phyloP scores from a whole-genome alignment of 164 flowering plant species.

The Vitis cinerea region DNA sequence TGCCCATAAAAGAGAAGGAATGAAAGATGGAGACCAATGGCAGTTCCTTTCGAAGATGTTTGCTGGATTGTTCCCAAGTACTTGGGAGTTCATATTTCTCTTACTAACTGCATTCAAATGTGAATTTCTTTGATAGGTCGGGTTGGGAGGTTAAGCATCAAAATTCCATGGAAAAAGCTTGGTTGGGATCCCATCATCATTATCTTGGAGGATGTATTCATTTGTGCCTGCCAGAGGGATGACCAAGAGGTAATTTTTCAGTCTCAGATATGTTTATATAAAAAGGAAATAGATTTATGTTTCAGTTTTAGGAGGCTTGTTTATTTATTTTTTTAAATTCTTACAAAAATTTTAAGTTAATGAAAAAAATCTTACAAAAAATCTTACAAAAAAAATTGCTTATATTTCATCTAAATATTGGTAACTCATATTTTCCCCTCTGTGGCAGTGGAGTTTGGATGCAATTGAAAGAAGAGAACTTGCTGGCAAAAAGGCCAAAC shows the following conservation, averaged over 20 bases:
- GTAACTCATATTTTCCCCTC: constrained; percentile 1
- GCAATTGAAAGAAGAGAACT: constrained; percentile 75
- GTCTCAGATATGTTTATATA: neutral
- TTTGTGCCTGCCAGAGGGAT: constrained; percentile 60
- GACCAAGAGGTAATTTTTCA: constrained; percentile 55
- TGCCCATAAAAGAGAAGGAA: too few species aligned
- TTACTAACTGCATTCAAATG: neutral
- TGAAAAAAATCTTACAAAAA: neutral
- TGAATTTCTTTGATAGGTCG: constrained; percentile 42
- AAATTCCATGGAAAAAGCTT: constrained; percentile 90
- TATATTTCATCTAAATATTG: neutral
- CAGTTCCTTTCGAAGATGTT: too few species aligned
- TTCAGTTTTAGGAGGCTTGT: neutral
- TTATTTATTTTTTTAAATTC: neutral
- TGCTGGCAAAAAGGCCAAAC: constrained; percentile 88
- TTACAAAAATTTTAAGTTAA: too few species aligned
- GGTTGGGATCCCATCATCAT: constrained; percentile 86
- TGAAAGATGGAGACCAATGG: too few species aligned
- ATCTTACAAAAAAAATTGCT: neutral
- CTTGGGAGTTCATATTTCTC: neutral
- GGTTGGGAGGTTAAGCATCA: constrained; percentile 82
- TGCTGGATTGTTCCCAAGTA: neutral
- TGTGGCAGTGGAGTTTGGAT: constrained; percentile 66
- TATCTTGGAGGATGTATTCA: constrained; percentile 64
- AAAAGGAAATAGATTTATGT: neutral